Percentiles rank a stretch among this genome's conserved stretches.
Conservation (phyloP, 192 early-diverging fungal species). For the Backusella circina region DNA sequence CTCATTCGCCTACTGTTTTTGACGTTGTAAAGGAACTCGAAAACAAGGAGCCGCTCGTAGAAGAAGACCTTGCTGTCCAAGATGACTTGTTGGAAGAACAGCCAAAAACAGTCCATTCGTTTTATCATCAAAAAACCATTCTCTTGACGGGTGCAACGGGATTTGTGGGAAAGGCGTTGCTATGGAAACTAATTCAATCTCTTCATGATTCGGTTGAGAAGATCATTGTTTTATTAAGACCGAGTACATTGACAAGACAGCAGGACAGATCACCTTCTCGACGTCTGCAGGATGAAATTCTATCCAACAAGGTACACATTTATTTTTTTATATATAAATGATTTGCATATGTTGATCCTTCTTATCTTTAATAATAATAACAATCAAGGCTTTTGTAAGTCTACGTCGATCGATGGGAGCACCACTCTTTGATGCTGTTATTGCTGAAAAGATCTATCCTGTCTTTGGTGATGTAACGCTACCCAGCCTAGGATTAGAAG, state of each 20-base stretch:
- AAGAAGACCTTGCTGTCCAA: background rate
- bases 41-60: conserved; percentile 6
- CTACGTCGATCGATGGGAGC: conserved; percentile 30
- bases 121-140: conserved; percentile 35
- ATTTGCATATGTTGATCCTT: too few relatives aligned
- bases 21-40: conserved; percentile 33
- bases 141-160: conserved; percentile 52
- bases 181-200: conserved; percentile 43
- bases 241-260: background rate
- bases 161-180: conserved; percentile 49
- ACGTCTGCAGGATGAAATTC: conserved; percentile 31
- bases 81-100: background rate
- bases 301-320: conserved; percentile 28
- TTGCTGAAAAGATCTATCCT: conserved; percentile 40
- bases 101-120: background rate
- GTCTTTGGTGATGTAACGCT: conserved; percentile 38
- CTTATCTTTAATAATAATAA: background rate
- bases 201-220: conserved; percentile 37
- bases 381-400: conserved; percentile 34
- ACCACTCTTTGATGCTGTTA: conserved; percentile 30
- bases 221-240: conserved; percentile 21
- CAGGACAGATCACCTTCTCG: conserved; percentile 3
- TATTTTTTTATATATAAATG: too few relatives aligned
- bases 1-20: conserved; percentile 31
- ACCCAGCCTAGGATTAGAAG: conserved; percentile 35